Evolutionary conservation across 2,329 filamentous ascomycete species (phyloP).

Genomic region (Albifimbria verrucaria): DNA sequence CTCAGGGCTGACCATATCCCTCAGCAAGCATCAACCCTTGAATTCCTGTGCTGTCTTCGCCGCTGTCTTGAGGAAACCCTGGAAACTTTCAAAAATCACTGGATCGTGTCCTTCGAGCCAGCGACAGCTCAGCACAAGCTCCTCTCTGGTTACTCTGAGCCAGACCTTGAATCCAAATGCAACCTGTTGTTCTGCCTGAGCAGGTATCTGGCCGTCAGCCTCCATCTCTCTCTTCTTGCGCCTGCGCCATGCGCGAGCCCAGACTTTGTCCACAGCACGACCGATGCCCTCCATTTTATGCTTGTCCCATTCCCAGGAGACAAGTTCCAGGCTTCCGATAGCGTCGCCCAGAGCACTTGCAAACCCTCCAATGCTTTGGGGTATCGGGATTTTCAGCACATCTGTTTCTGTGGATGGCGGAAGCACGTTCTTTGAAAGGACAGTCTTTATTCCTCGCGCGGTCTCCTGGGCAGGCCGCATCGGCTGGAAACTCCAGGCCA

Average conservation of each 20-base stretch:
- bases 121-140: constrained; percentile 51
- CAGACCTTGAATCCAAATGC: constrained; percentile 57
- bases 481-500: constrained; percentile 80
- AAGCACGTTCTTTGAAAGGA: constrained; percentile 38
- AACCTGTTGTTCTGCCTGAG: constrained; percentile 26
- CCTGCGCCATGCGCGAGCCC: constrained; percentile 71
- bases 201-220: constrained; percentile 8
- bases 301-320: constrained; percentile 61
- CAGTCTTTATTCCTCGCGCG: constrained; percentile 40
- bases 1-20: too few species aligned
- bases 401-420: constrained; percentile 39
- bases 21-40: too few species aligned
- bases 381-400: constrained; percentile 42
- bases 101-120: constrained; percentile 70
- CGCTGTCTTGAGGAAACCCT: constrained; percentile 65
- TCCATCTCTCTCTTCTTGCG: constrained; percentile 53
- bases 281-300: constrained; percentile 55
- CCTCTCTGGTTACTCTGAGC: constrained; percentile 36
- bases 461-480: constrained; percentile 56
- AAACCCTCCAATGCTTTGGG: constrained; percentile 36
- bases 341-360: constrained; percentile 37
- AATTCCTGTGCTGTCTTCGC: constrained; percentile 22
- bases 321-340: constrained; percentile 54
- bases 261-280: constrained; percentile 68
- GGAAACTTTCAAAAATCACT: constrained; percentile 81